Base-by-base conservation (phyloP, 2,329 filamentous ascomycete genomes). In the Grosmannia huntii region DNA sequence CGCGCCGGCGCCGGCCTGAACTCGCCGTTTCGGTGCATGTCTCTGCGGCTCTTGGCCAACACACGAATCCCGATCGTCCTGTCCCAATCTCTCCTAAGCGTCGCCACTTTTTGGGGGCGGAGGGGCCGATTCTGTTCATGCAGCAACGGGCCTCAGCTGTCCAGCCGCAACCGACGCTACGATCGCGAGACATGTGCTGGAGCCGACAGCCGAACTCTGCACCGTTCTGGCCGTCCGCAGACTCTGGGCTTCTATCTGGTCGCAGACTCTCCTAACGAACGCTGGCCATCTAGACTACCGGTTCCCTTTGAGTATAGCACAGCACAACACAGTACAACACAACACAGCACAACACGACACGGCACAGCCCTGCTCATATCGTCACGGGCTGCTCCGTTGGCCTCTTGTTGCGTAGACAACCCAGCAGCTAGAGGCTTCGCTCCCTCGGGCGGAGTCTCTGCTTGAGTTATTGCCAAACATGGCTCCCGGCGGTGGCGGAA, bases 401-500 rank as follows among this genome's bases (percentile, higher is more conserved):
- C 3, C 25, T 50, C 48, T 9, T 16, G 5, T 19, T 25, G 12
- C 28, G 5, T 25, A 19, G 23, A 3, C 11, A 28, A 16, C n/a
- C 23, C 2, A 50, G 25, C 48, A 50, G 23, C 48, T 19, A n/a
- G 48, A 50, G 48, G 48, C 48, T 50, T 50, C 48, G 48, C 48
- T 50, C 48, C 25, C 48, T 14, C 7, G 48, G 28, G 48, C 48
- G 48, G n/a, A 50, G 48, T 50, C 48, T 50, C 48, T 28, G 16
- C 25, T 25, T 19, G 4, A 6, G 14, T 33, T 51, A 23, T 21
- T 53, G 48, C 54, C 62, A 66, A 71, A 60, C 68, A 89, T 89
- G 85, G 80, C 82, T 68, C 77, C 81, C 66, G 79, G 63, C 63
- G 64, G 81, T 66, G 89, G 89, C 68, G 90, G 94, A 70, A 99